Percentiles rank a stretch among this genome's conserved stretches.
Evolutionary conservation across 306 rosid genomes (phyloP).

Genomic region (Herpetospermum pedunculosum): DNA sequence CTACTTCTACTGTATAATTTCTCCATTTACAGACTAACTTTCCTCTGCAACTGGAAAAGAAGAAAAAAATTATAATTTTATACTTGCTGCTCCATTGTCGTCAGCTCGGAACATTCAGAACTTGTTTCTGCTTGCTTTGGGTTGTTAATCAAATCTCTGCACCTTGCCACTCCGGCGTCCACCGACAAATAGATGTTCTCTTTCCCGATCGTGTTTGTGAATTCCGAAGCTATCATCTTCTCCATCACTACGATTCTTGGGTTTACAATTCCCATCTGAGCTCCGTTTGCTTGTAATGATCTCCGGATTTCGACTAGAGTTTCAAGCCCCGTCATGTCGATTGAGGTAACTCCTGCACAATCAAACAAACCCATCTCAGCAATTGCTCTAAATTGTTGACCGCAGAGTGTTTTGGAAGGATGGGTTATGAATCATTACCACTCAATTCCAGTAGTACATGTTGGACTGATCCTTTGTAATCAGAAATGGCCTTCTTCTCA

Average conservation of each 20-base stretch:
- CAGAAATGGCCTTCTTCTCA: constrained; percentile 24
- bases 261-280: constrained; percentile 53
- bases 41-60: too few relatives aligned
- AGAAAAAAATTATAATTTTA: too few relatives aligned
- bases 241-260: constrained; percentile 79
- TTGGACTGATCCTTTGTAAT: constrained; percentile 17
- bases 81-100: neutral
- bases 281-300: constrained; percentile 22
- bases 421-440: constrained; percentile 21
- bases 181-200: constrained; percentile 37
- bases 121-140: neutral
- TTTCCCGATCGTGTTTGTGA: constrained; percentile 50
- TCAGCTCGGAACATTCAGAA: neutral
- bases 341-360: constrained; percentile 57
- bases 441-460: constrained; percentile 57
- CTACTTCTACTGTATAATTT: too few relatives aligned
- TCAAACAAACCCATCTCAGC: neutral
- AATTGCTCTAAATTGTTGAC: neutral
- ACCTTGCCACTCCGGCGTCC: constrained; percentile 53
- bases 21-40: too few relatives aligned
- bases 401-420: neutral
- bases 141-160: constrained; percentile 25
- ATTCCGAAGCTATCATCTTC: constrained; percentile 43
- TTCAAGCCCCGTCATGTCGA: constrained; percentile 62
- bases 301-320: constrained; percentile 40